phyloP scores from a whole-genome alignment of 768 basidiomycete genomes.

The Leccinellum luteum region DNA sequence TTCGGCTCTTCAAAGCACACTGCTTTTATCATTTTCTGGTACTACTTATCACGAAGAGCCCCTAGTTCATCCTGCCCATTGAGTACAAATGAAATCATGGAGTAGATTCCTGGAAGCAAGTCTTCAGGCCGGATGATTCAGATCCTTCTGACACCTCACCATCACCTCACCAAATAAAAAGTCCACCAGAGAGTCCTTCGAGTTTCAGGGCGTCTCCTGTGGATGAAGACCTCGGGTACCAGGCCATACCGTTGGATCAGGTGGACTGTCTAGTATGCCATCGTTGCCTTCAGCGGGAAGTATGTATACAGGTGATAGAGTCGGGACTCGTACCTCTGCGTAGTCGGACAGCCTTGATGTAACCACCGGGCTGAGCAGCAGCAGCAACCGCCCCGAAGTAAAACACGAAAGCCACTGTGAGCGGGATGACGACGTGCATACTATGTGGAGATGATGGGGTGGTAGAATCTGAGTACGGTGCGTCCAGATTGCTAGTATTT shows the following conservation, averaged over 20 bases:
- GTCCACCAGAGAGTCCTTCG: neutral
- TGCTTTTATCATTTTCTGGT: too few species aligned
- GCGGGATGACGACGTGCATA: neutral
- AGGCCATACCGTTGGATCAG: neutral
- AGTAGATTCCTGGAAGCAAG: neutral
- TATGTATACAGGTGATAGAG: neutral
- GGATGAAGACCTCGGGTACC: neutral
- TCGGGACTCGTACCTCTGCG: neutral
- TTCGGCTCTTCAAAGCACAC: too few species aligned
- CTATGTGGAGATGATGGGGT: neutral
- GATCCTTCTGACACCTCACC: neutral
- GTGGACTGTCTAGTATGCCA: neutral
- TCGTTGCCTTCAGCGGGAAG: neutral
- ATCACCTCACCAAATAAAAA: neutral
- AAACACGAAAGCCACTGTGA: neutral
- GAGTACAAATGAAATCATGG: neutral
- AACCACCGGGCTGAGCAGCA: neutral
- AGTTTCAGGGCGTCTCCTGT: neutral
- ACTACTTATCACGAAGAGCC: too few species aligned
- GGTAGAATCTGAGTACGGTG: neutral
- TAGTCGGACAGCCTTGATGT: neutral
- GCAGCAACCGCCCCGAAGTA: neutral
- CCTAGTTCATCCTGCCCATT: too few species aligned
- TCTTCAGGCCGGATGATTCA: too few species aligned
- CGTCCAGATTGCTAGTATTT: neutral